These are phyloP conservation scores for Trichoderma citrinoviride DNA, from an alignment of 2,329 filamentous ascomycete genomes.

Conservation along the genomic window DNA sequence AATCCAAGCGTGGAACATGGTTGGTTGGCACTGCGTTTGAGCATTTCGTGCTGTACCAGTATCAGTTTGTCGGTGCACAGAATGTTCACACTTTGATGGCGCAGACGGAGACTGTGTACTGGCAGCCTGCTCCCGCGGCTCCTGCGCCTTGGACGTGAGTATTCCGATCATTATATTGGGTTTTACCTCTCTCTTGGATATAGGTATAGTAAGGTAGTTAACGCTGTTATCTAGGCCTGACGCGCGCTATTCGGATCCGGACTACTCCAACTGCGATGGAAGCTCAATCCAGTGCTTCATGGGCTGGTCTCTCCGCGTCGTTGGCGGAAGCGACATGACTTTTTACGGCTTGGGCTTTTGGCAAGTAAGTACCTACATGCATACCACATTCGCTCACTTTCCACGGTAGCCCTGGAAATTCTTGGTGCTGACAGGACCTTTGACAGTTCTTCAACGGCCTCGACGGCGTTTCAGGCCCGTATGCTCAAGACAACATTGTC, in stretches of 20 bases:
- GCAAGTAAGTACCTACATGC: slow-evolving; percentile 10
- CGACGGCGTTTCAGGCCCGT: slow-evolving; percentile 18
- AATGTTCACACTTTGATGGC: slow-evolving; percentile 45
- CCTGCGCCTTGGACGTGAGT: slow-evolving; percentile 40
- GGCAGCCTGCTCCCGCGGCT: slow-evolving; percentile 33
- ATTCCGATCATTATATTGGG: too few relatives aligned
- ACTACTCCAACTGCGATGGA: slow-evolving; percentile 26
- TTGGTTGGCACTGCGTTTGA: slow-evolving; percentile 52
- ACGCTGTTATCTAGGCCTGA: slow-evolving; percentile 14
- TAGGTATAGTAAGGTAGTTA: not conserved
- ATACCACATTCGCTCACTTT: too few relatives aligned
- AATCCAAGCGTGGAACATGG: slow-evolving; percentile 49
- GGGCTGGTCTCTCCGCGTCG: slow-evolving; percentile 22
- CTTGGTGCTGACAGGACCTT: not conserved
- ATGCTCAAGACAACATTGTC: slow-evolving; percentile 24
- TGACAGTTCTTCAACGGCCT: slow-evolving; percentile 23
- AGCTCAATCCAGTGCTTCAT: slow-evolving; percentile 14
- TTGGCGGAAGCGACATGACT: slow-evolving; percentile 17
- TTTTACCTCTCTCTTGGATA: too few relatives aligned
- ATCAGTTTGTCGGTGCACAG: slow-evolving; percentile 45
- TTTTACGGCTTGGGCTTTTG: slow-evolving; percentile 21
- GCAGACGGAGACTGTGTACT: slow-evolving; percentile 49
- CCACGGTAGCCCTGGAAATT: too few relatives aligned
- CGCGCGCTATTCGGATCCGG: slow-evolving; percentile 24
- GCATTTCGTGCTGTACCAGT: slow-evolving; percentile 53